A percentile compares a stretch with the other conserved stretches of the same genome.
Evolutionary conservation across 208 protist genomes (phyloP).

Genomic region (Trypanosoma brucei): DNA sequence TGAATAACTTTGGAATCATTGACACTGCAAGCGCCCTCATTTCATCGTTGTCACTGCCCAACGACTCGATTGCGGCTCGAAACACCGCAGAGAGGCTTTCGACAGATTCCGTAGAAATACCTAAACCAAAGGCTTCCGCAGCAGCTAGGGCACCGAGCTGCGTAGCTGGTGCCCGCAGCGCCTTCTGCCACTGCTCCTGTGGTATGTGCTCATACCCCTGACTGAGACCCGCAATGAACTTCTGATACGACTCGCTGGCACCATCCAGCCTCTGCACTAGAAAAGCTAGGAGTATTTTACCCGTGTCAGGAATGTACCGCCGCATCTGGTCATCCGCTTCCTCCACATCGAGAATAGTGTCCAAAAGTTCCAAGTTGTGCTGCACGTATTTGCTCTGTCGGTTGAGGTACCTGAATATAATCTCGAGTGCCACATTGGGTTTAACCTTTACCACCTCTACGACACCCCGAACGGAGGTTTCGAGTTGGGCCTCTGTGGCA

Average conservation of each 20-base stretch:
- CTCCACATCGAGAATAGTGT: constrained; percentile 75
- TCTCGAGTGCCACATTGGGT: constrained; percentile 64
- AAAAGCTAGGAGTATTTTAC: constrained; percentile 57
- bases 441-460: constrained; percentile 91
- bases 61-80: constrained; percentile 58
- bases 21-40: constrained; percentile 42
- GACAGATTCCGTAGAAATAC: constrained; percentile 56
- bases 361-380: constrained; percentile 70
- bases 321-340: constrained; percentile 71
- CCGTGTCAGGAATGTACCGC: constrained; percentile 53
- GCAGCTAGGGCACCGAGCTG: constrained; percentile 67
- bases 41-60: constrained; percentile 44
- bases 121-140: constrained; percentile 63
- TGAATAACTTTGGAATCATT: constrained; percentile 58
- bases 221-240: constrained; percentile 50
- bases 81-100: constrained; percentile 66
- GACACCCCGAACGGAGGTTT: constrained; percentile 77
- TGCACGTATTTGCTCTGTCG: constrained; percentile 40
- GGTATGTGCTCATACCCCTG: constrained; percentile 50
- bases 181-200: constrained; percentile 60
- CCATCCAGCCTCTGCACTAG: constrained; percentile 58
- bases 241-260: constrained; percentile 47
- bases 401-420: constrained; percentile 77
- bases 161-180: constrained; percentile 49
- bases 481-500: constrained; percentile 80